phyloP scores from a whole-genome alignment of 2,329 filamentous ascomycete species.

The Torrubiellomyces zombiae region DNA sequence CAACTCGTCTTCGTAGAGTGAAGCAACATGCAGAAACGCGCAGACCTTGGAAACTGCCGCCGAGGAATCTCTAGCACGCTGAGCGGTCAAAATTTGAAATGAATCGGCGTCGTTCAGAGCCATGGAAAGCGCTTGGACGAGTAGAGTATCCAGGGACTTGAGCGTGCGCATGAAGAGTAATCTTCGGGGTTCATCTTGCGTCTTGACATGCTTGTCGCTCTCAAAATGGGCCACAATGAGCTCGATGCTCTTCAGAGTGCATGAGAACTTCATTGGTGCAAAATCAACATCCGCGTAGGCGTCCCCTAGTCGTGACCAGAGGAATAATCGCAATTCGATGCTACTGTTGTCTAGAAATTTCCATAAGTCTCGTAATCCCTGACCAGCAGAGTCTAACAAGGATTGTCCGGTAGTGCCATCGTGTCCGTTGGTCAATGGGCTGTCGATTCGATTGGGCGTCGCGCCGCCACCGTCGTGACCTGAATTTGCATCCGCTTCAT shows the following conservation, averaged over 20 bases:
- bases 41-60: slow-evolving; percentile 54
- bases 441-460: no score
- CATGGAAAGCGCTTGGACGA: slow-evolving; percentile 54
- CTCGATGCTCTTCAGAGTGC: slow-evolving; percentile 70
- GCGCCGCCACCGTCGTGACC: no score
- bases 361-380: slow-evolving; percentile 58
- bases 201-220: slow-evolving; percentile 44
- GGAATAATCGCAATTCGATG: slow-evolving; percentile 65
- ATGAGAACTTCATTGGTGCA: slow-evolving; percentile 74
- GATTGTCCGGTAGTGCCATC: no score
- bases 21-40: slow-evolving; percentile 61
- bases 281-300: slow-evolving; percentile 80
- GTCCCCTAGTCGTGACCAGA: slow-evolving; percentile 83
- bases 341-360: slow-evolving; percentile 71
- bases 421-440: no score
- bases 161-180: slow-evolving; percentile 58
- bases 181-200: slow-evolving; percentile 47
- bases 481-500: no score
- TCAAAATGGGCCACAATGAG: slow-evolving; percentile 52
- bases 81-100: slow-evolving; percentile 72
- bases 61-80: slow-evolving; percentile 59
- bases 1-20: slow-evolving; percentile 74
- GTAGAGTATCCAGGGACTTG: slow-evolving; percentile 61
- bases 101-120: slow-evolving; percentile 49
- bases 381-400: no score